Conservation (phyloP, 805 yeast species). For the Tetrapisispora taiwanensis region DNA sequence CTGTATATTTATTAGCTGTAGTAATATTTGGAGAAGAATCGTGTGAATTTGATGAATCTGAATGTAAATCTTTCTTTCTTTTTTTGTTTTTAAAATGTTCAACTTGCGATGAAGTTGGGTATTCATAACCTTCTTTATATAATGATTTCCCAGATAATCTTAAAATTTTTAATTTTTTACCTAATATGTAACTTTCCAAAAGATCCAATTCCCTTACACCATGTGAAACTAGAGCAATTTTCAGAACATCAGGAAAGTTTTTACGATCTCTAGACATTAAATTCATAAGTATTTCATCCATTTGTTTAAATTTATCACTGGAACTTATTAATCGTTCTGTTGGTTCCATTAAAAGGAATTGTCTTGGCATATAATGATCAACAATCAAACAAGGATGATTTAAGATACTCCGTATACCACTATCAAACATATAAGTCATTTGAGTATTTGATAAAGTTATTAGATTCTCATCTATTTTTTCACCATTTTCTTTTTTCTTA, state of each 20-base stretch:
- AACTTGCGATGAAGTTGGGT: conserved; percentile 1
- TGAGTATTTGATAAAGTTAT: conserved; percentile 29
- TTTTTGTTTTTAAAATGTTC: neutral
- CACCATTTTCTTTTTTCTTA: neutral
- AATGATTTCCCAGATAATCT: conserved; percentile 60
- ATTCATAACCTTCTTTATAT: conserved; percentile 30
- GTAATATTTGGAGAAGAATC: neutral
- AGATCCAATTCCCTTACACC: conserved; percentile 64
- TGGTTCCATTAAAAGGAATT: conserved; percentile 54
- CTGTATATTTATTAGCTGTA: conserved; percentile 10
- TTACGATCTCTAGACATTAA: conserved; percentile 12
- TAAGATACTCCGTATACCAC: conserved; percentile 39
- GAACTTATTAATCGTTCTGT: conserved; percentile 43
- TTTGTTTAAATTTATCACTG: conserved; percentile 49
- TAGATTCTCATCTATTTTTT: conserved; percentile 2
- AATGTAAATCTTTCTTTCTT: conserved; percentile 5
- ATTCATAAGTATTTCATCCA: conserved; percentile 36
- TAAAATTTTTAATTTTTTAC: conserved; percentile 53
- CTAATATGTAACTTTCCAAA: conserved; percentile 69
- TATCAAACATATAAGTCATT: conserved; percentile 20
- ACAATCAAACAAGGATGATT: conserved; percentile 66
- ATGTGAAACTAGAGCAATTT: conserved; percentile 42
- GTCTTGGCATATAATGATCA: conserved; percentile 68
- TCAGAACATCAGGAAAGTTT: conserved; percentile 8
- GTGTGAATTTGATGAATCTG: conserved; percentile 6